phyloP scores from a whole-genome alignment of 2,329 filamentous ascomycete genomes.

The Nigrospora osmanthi region DNA sequence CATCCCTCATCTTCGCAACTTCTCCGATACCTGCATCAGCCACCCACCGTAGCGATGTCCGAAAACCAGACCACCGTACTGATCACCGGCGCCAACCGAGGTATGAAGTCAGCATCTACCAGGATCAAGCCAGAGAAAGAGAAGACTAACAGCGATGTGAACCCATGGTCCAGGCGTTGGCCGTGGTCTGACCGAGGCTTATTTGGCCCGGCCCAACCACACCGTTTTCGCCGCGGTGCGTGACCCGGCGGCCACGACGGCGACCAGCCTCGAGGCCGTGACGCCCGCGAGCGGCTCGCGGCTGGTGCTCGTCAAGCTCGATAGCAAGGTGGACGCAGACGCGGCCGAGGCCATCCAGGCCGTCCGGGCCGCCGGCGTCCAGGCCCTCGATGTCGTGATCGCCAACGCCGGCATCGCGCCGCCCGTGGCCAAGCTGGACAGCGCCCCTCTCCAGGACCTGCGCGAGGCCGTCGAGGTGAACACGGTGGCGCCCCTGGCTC shows the following conservation, averaged over 20 bases:
- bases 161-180: slow-evolving; percentile 7
- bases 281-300: neutral
- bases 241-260: neutral
- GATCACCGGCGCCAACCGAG: slow-evolving; percentile 12
- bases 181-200: slow-evolving; percentile 9
- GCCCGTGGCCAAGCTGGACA: slow-evolving; percentile 6
- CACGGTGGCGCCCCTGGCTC: slow-evolving; percentile 5
- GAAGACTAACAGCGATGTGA: neutral
- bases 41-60: too few relatives aligned
- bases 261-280: neutral
- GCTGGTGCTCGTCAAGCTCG: neutral
- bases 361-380: neutral
- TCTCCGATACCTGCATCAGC: too few relatives aligned
- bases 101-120: neutral
- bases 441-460: slow-evolving; percentile 5
- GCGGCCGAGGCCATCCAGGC: neutral
- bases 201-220: neutral
- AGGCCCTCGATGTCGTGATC: neutral
- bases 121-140: neutral
- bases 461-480: slow-evolving; percentile 6
- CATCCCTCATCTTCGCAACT: too few relatives aligned
- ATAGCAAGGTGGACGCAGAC: neutral
- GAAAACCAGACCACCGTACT: neutral
- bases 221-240: neutral
- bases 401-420: slow-evolving; percentile 2